Conservation (phyloP, 352 stramenopile genomes). For the Globisporangium carolinianum region DNA sequence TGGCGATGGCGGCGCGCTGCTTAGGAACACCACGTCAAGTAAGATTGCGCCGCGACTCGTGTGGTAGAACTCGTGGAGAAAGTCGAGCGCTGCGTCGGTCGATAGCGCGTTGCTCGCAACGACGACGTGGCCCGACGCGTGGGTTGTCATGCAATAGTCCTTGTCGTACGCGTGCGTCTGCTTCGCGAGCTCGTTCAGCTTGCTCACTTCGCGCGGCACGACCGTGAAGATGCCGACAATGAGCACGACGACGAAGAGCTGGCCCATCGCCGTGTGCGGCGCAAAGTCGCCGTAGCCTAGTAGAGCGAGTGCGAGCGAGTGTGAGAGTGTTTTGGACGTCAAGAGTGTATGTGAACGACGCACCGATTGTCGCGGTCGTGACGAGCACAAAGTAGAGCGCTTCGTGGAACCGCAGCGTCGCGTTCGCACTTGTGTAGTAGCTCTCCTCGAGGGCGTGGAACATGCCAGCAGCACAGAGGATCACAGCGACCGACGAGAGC, state of each 20-base stretch:
- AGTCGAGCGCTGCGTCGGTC: conserved; percentile 36
- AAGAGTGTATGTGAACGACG: neutral
- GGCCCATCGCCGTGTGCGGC: conserved; percentile 36
- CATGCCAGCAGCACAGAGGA: conserved; percentile 57
- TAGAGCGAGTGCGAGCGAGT: neutral
- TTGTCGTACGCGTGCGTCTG: conserved; percentile 54
- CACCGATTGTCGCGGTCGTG: conserved; percentile 65
- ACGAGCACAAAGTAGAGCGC: conserved; percentile 73
- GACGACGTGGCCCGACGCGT: conserved; percentile 52
- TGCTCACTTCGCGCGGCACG: conserved; percentile 47
- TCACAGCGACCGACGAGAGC: conserved; percentile 51
- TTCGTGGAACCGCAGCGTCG: conserved; percentile 46
- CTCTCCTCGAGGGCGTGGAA: conserved; percentile 58
- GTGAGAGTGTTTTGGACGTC: neutral
- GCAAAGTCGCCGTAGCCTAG: conserved; percentile 65
- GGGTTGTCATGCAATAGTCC: conserved; percentile 27
- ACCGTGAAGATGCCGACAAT: conserved; percentile 68
- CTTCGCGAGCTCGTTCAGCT: conserved; percentile 55
- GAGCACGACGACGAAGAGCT: conserved; percentile 64
- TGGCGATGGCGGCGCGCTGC: conserved; percentile 29
- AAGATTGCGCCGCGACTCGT: conserved; percentile 44
- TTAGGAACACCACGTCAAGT: conserved; percentile 62
- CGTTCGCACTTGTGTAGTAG: conserved; percentile 24
- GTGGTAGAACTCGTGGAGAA: conserved; percentile 74
- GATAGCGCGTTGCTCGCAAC: conserved; percentile 44